Evolutionary conservation across 208 protist species (phyloP).

Genomic region (Naegleria fowleri): DNA sequence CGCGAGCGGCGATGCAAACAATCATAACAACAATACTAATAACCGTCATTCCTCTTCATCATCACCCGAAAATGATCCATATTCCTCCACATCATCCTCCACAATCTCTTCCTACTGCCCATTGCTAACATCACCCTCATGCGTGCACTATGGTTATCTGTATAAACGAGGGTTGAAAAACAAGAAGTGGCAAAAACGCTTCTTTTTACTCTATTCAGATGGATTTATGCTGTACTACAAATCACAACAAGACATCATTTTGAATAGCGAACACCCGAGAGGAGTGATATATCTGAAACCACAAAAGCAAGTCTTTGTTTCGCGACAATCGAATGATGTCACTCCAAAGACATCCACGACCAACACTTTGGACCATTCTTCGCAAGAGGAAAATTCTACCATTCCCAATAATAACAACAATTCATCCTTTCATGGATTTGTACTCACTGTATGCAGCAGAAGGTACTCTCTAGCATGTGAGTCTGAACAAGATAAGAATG

Average conservation of each 20-base stretch:
- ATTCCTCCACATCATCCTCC: not conserved
- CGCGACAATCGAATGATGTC: too few relatives aligned
- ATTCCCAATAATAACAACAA: not conserved
- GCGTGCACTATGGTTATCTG: not conserved
- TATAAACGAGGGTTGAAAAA: not conserved
- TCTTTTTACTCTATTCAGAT: not conserved
- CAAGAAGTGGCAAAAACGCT: not conserved
- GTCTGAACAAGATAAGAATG: not conserved
- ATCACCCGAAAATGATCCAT: not conserved
- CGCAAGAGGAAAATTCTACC: not conserved
- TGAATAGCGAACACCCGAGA: not conserved
- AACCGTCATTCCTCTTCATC: not conserved
- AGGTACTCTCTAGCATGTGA: not conserved
- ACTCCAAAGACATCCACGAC: too few relatives aligned
- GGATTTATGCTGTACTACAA: not conserved
- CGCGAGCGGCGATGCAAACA: not conserved
- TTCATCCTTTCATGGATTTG: not conserved
- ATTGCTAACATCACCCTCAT: not conserved
- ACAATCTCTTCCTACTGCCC: not conserved
- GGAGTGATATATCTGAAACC: not conserved
- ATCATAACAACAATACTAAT: not conserved
- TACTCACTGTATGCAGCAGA: not conserved
- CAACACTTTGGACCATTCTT: too few relatives aligned
- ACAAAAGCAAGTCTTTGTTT: not conserved
- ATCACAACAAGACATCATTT: not conserved